Evolutionary conservation across 139 green algal species (phyloP).

Genomic region (Chlamydomonas asymmetrica): DNA sequence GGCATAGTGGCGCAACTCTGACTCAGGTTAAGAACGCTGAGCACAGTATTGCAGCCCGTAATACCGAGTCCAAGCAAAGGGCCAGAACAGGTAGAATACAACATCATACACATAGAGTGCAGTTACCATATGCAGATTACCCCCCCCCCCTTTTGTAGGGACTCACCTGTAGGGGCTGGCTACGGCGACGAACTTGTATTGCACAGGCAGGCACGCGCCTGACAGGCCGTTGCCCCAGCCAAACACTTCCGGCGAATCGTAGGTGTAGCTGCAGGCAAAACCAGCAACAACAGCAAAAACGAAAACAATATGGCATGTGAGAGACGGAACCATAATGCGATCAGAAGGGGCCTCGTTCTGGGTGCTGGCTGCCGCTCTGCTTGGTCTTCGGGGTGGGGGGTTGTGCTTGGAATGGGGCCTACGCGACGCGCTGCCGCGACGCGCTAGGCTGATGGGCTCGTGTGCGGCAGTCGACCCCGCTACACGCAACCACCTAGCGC

Average conservation of each 20-base stretch:
- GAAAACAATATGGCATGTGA: no score
- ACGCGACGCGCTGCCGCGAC: background rate
- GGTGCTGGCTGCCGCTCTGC: background rate
- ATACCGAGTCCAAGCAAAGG: no score
- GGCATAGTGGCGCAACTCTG: background rate
- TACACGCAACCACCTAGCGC: no score
- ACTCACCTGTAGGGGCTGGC: slow-evolving; percentile 25
- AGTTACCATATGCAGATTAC: background rate
- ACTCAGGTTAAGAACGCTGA: no score
- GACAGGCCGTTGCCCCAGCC: slow-evolving; percentile 33
- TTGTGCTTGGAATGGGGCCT: background rate
- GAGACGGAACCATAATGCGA: background rate
- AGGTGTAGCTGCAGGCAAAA: no score
- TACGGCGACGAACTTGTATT: slow-evolving; percentile 27
- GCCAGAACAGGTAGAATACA: no score
- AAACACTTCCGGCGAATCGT: slow-evolving; percentile 37
- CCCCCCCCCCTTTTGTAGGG: background rate
- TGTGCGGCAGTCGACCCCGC: no score
- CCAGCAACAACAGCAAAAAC: no score
- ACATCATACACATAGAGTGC: background rate
- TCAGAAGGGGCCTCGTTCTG: slow-evolving; percentile 19
- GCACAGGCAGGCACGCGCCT: slow-evolving; percentile 34
- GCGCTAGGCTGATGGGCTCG: no score
- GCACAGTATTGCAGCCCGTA: no score
- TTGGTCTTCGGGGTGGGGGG: background rate